Percentiles rank a stretch among this genome's conserved stretches.
These are phyloP conservation scores for Pyrenophora graminea DNA, from an alignment of 2,329 filamentous ascomycete genomes.

Conservation along the genomic window DNA sequence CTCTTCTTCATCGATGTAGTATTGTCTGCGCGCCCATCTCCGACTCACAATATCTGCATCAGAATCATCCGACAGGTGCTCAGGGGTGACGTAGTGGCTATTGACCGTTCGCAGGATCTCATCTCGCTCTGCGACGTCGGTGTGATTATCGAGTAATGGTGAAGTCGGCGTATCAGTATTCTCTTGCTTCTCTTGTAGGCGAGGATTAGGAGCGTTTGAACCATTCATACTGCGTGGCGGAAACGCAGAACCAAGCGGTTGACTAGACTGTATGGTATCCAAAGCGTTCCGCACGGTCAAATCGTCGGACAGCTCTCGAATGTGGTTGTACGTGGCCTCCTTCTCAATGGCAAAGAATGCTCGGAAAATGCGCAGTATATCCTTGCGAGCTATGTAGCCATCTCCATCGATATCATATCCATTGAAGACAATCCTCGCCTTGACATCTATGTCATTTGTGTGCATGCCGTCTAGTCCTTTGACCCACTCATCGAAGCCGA, in stretches of 20 bases:
- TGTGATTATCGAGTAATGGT: slow-evolving; percentile 28
- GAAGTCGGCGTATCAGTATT: slow-evolving; percentile 39
- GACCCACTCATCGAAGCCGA: slow-evolving; percentile 91
- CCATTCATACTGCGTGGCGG: slow-evolving; percentile 43
- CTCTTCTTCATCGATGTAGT: slow-evolving; percentile 86
- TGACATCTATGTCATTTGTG: slow-evolving; percentile 52
- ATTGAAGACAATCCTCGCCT: slow-evolving; percentile 68
- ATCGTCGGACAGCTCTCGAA: slow-evolving; percentile 75
- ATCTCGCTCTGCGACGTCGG: slow-evolving; percentile 29
- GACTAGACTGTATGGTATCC: slow-evolving; percentile 50
- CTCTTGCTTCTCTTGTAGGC: slow-evolving; percentile 37
- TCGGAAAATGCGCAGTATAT: slow-evolving; percentile 88
- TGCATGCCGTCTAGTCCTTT: slow-evolving; percentile 73
- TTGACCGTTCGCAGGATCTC: slow-evolving; percentile 20
- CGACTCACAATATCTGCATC: slow-evolving; percentile 57
- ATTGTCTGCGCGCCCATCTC: slow-evolving; percentile 73
- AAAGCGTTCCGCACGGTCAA: slow-evolving; percentile 63
- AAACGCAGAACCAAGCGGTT: slow-evolving; percentile 54
- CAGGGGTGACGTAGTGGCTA: slow-evolving; percentile 9
- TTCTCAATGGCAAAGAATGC: slow-evolving; percentile 91
- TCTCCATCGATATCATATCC: slow-evolving; percentile 91
- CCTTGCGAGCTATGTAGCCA: slow-evolving; percentile 80
- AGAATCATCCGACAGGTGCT: slow-evolving; percentile 7
- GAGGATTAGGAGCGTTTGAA: slow-evolving; percentile 13
- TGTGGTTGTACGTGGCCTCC: slow-evolving; percentile 82